Base-by-base conservation (phyloP, 352 stramenopile genomes). In the Pythium myriotylum region DNA sequence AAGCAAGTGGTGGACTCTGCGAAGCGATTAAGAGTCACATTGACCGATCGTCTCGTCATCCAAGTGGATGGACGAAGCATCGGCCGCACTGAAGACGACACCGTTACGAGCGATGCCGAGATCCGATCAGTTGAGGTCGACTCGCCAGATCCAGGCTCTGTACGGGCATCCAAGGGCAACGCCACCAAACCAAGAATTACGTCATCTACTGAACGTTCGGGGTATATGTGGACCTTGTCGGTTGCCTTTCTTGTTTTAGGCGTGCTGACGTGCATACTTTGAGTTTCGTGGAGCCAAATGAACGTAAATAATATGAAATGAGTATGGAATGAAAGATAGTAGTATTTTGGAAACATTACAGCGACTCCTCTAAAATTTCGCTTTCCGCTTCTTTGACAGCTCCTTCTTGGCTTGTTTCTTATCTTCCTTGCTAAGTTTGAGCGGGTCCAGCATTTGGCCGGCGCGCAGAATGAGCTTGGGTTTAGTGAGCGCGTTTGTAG, bases 381-480 rank as follows among this genome's bases (percentile, higher is more conserved):
- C 78, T 72, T 92, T 94, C 59, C 86, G 83, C 69, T 91, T 78
- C 65, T 90, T 88, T 59, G 56, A 77, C 32, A 89, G 67, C 54
- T 91, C 77, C 61, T 91, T 91, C 67, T 84, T 92, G 55, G 86
- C 79, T 52, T 88, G 71, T 50, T 92, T 92, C 68, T 86, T 91
- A 58, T 96, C 80, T 26, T 93, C 80, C 54, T 96, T 96, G 8
- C 74, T 82, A 12, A 96, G 77, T 63, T 76, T 75, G 65, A 99
- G 91, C 43, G 97, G 96, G 56, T 96, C 77, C 58, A 99, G 98
- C 40, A 97, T 91, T 49, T 93, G 92, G 45, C 97, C 97, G 1
- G 92, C 79, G 61, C 91, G 84, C 49, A 94, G 96, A 49, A 98
- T 89, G 52, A 99, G 84, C 70, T 97, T 94, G 0, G 95, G 95